phyloP scores from a whole-genome alignment of 2,329 filamentous ascomycete genomes.

The Stagonosporopsis cucurbitacearum region DNA sequence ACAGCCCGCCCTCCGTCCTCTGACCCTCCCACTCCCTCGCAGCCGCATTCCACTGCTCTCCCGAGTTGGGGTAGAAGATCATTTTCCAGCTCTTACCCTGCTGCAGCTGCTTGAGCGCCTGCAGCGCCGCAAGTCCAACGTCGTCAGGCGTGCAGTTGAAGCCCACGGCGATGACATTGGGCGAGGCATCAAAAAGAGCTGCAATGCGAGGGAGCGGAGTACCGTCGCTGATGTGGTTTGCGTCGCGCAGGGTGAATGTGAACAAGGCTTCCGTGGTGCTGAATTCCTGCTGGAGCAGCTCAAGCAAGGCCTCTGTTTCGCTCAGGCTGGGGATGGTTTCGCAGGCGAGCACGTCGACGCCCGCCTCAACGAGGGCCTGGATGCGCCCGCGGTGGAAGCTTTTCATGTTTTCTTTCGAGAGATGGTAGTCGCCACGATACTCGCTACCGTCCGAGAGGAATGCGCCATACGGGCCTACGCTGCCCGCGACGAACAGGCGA shows the following conservation, averaged over 20 bases:
- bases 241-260: conserved; percentile 50
- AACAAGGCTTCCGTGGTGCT: conserved; percentile 49
- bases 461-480: conserved; percentile 57
- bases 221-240: conserved; percentile 51
- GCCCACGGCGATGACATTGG: conserved; percentile 52
- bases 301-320: conserved; percentile 50
- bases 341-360: conserved; percentile 53
- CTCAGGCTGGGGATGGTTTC: conserved; percentile 54
- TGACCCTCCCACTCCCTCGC: conserved; percentile 47
- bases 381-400: conserved; percentile 55
- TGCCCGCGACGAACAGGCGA: conserved; percentile 51
- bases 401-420: conserved; percentile 43
- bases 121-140: conserved; percentile 44
- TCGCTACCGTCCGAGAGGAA: conserved; percentile 56
- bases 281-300: conserved; percentile 51
- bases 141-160: conserved; percentile 54
- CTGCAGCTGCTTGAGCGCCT: conserved; percentile 33
- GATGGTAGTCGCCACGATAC: conserved; percentile 53
- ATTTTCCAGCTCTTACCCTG: conserved; percentile 33
- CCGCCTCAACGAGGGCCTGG: conserved; percentile 49
- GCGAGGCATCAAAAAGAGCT: conserved; percentile 31
- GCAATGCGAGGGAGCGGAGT: conserved; percentile 47
- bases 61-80: conserved; percentile 56
- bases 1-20: conserved; percentile 27
- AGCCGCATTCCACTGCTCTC: conserved; percentile 54